A percentile compares a stretch with the other conserved stretches of the same genome.
These are phyloP conservation scores for Lachancea quebecensis DNA, from an alignment of 805 yeast species.

Conservation along the genomic window DNA sequence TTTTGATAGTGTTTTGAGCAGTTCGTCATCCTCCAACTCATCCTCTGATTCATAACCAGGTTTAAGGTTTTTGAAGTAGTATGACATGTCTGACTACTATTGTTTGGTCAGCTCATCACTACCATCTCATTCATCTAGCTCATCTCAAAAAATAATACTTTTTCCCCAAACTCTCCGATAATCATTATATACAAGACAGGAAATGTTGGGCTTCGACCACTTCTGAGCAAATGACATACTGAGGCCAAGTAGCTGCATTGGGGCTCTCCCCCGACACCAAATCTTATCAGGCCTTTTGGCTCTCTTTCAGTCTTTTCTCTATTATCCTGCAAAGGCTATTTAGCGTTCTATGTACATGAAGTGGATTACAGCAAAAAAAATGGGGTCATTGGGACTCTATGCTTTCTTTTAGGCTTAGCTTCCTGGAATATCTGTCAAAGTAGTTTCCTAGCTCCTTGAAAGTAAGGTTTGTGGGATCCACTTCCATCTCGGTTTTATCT, in stretches of 20 bases:
- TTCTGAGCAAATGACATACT: too few relatives aligned
- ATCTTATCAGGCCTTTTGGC: too few relatives aligned
- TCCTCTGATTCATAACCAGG: constrained; percentile 25
- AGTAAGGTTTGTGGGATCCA: constrained; percentile 53
- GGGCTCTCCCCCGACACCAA: too few relatives aligned
- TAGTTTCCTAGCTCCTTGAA: constrained; percentile 57
- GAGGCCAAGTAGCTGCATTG: too few relatives aligned
- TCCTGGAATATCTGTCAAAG: constrained; percentile 79
- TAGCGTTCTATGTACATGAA: neutral
- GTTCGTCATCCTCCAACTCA: constrained; percentile 28
- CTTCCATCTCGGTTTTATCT: constrained; percentile 65
- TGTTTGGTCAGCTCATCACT: neutral
- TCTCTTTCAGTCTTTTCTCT: too few relatives aligned
- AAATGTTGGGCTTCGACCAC: too few relatives aligned
- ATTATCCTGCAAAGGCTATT: neutral
- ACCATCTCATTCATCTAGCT: neutral
- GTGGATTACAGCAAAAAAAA: neutral
- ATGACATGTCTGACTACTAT: constrained; percentile 20
- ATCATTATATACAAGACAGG: too few relatives aligned
- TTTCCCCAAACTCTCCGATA: too few relatives aligned
- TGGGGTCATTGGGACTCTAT: constrained; percentile 32
- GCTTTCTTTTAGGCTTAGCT: constrained; percentile 66
- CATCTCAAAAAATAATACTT: neutral
- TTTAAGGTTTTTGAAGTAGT: constrained; percentile 27
- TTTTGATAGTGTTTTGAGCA: constrained; percentile 31